Evolutionary conservation across 2,329 filamentous ascomycete genomes (phyloP), one percentile per base, ranked within the genome.

Genomic region (Cladosporium cucumerinum): DNA sequence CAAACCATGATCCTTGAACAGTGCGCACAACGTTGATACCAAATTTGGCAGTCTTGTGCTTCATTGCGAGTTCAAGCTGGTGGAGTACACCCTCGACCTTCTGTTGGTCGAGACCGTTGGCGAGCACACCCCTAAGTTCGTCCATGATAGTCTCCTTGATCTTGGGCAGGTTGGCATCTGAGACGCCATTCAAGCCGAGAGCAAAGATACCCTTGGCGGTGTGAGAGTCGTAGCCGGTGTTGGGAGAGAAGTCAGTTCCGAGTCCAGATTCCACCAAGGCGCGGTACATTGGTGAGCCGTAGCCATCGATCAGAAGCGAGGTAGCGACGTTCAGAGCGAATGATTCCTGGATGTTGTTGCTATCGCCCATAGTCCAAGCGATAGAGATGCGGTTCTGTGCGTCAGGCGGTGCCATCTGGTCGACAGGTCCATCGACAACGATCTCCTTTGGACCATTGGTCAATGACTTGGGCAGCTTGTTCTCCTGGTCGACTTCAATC

Each of bases 11-110:
- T 1, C 92, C 90, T 74, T 96, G 91, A 8, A 97, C 84, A 49
- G 94, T 87, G 71, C 97, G 92, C 78, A 99, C 87, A 61, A 98
- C 86, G 21, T 89, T 89, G 84, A 97, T 92, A 16, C 95, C 95
- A 74, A 99, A 99, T 72, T 90, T 93, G 63, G 95, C 92, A 0
- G 93, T 97, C 82, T 98, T 98, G 80, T 99, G 93, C 79, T 97
- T 97, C 57, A 98, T 80, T 0, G 89, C 85, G n/a, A 99, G 84
- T 75, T 99, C 95, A 4, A 98, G 80, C 77, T 98, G 94, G 76
- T 99, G 95, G 62, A 99, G 84, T 68, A 96, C 90, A 2, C 95
- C 95, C 68, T 97, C 92, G 66, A 99, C 92, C 78, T 99, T 99
- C 71, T 89, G 87, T 72, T 89, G 84, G 66, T 95, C 93, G 71